These are phyloP conservation scores for Hygrophorus russula DNA, from an alignment of 768 basidiomycete species.

Conservation along the genomic window DNA sequence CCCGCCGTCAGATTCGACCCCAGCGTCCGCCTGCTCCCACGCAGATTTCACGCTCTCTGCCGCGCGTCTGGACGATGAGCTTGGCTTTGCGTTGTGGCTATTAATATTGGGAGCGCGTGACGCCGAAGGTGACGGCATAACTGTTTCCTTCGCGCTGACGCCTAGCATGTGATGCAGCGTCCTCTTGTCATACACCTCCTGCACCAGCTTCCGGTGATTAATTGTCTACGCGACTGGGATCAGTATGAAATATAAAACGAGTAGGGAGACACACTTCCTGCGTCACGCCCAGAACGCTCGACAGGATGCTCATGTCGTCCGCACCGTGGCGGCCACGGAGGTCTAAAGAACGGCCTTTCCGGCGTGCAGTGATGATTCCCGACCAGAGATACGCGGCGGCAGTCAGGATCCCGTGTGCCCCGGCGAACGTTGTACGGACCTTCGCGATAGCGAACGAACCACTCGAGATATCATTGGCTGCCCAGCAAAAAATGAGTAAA, in stretches of 20 bases:
- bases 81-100: constrained; percentile 3
- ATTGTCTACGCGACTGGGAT: constrained; percentile 39
- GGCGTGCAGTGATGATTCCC: constrained; percentile 47
- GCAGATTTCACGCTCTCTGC: constrained; percentile 22
- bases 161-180: constrained; percentile 50
- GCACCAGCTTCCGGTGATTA: constrained; percentile 58
- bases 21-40: constrained; percentile 29
- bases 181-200: constrained; percentile 54
- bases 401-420: constrained; percentile 71
- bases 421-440: constrained; percentile 75
- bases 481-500: constrained; percentile 2
- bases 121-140: background rate
- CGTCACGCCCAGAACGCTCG: constrained; percentile 71
- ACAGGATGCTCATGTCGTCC: constrained; percentile 69
- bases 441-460: constrained; percentile 78
- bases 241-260: background rate
- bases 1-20: constrained; percentile 17
- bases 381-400: constrained; percentile 58
- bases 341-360: constrained; percentile 34
- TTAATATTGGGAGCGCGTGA: background rate
- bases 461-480: constrained; percentile 89
- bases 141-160: constrained; percentile 10
- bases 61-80: constrained; percentile 4
- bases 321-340: constrained; percentile 33
- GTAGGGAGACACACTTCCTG: constrained; percentile 49